Percentiles rank a stretch among this genome's conserved stretches.
These are phyloP conservation scores for Aspergillus eucalypticola DNA, from an alignment of 2,329 filamentous ascomycete genomes.

Conservation along the genomic window DNA sequence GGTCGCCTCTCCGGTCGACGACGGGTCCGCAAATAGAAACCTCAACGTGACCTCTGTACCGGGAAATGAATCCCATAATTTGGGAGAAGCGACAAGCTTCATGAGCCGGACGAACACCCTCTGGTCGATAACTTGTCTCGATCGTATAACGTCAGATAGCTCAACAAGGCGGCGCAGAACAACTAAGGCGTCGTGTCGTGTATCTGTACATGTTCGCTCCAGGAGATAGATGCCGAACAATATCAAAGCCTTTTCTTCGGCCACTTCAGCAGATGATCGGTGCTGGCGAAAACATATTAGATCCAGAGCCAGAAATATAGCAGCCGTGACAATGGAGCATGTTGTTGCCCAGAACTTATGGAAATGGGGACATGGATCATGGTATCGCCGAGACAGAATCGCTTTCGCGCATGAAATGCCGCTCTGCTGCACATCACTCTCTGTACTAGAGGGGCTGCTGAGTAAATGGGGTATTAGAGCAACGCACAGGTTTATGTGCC, in stretches of 20 bases:
- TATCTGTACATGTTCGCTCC: neutral
- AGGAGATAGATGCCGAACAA: neutral
- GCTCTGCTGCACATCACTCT: neutral
- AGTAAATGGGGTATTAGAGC: neutral
- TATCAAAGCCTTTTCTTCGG: neutral
- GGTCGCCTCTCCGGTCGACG: neutral
- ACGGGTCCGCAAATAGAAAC: neutral
- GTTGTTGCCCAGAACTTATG: constrained; percentile 3
- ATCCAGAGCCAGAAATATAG: constrained; percentile 3
- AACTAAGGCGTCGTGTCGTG: constrained; percentile 1
- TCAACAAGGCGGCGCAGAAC: neutral
- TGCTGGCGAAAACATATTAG: neutral
- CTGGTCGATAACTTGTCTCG: neutral
- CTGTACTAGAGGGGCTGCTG: neutral
- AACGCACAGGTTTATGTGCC: constrained; percentile 2
- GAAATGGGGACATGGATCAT: neutral
- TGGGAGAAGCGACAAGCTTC: neutral
- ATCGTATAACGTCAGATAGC: neutral
- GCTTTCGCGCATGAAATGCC: neutral
- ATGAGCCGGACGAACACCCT: neutral
- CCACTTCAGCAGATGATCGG: neutral
- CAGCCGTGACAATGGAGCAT: neutral
- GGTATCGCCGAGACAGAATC: neutral
- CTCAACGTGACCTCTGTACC: neutral
- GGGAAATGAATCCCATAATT: neutral